These are phyloP conservation scores for Ascosphaera acerosa DNA, from an alignment of 2,329 filamentous ascomycete genomes.

Conservation along the genomic window DNA sequence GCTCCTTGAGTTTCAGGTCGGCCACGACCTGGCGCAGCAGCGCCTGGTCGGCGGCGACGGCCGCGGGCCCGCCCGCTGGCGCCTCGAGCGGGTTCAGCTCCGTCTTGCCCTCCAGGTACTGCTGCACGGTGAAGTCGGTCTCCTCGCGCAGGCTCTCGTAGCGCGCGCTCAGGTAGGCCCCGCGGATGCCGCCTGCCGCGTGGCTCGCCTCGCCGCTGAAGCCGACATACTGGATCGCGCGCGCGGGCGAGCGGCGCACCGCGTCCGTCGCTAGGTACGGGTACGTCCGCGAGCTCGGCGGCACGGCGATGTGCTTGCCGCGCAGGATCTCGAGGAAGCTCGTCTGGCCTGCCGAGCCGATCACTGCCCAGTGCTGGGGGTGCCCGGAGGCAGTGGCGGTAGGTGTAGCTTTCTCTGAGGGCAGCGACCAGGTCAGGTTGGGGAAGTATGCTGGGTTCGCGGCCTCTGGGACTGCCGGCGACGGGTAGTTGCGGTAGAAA, in stretches of 20 bases:
- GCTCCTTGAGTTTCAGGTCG: conserved; percentile 40
- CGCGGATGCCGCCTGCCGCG: conserved; percentile 25
- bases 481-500: conserved; percentile 56
- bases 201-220: conserved; percentile 48
- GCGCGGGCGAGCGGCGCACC: conserved; percentile 34
- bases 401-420: conserved; percentile 18
- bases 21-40: conserved; percentile 36
- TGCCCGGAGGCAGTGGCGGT: conserved; percentile 2
- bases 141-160: conserved; percentile 75
- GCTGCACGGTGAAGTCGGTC: conserved; percentile 60
- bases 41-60: conserved; percentile 21
- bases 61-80: conserved; percentile 18
- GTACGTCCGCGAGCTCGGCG: conserved; percentile 49
- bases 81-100: conserved; percentile 48
- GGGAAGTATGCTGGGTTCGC: conserved; percentile 50
- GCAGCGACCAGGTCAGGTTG: conserved; percentile 42
- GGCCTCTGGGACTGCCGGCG: conserved; percentile 18
- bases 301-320: conserved; percentile 49
- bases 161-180: conserved; percentile 63
- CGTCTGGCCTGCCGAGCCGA: conserved; percentile 60
- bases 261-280: conserved; percentile 46
- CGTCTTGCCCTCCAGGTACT: conserved; percentile 63
- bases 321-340: conserved; percentile 56
- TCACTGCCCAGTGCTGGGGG: conserved; percentile 51
- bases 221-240: conserved; percentile 69